Base-by-base conservation (phyloP, 2,329 filamentous ascomycete genomes). In the Hypocreales sp. region DNA sequence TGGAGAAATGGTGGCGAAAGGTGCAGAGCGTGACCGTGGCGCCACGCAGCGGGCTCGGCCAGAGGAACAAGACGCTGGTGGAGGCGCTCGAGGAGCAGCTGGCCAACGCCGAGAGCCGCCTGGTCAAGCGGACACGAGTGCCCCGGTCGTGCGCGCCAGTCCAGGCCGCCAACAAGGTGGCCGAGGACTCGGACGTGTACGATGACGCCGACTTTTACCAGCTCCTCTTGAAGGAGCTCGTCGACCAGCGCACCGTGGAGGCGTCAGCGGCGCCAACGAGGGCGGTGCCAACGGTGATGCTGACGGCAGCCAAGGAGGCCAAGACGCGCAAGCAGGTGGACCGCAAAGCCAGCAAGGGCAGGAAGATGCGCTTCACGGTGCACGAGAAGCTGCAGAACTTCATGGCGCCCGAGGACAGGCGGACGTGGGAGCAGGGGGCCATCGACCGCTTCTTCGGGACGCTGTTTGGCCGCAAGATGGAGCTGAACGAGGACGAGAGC, bases 351-450 rank as follows among this genome's bases (percentile, higher is more conserved):
- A 92, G 82, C 48, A 95, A 95, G 55, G 90, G 90, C 5, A 65
- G 90, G 26, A 94, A 94, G 59, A 70, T 98, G 66, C 68, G 83
- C 21, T 98, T 87, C 54, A 90, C 81, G 11, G 83, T 94, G 24
- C 86, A 95, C 47, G 87, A 95, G 59, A 95, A 95, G 60, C 54
- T 98, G 45, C 82, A 93, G 57, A 94, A 94, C 51, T 95, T 95
- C 47, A 94, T 94, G 84, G 86, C 86, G 8, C 76, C 84, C 0
- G 83, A 94, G 49, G 80, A 92, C 47, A 64, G 81, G 28, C 66
- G 78, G 4, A 55, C 51, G 11, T 98, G 90, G 90, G 79, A 81
- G 35, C 72, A 78, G 38, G 67, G 71, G 33, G 83, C 86, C 30
- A 72, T 83, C 32, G 81, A 90, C 41, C 55, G 71, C 31, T 72